Base-by-base conservation (phyloP, 495 filamentous ascomycete species). In the Cudoniella acicularis region DNA sequence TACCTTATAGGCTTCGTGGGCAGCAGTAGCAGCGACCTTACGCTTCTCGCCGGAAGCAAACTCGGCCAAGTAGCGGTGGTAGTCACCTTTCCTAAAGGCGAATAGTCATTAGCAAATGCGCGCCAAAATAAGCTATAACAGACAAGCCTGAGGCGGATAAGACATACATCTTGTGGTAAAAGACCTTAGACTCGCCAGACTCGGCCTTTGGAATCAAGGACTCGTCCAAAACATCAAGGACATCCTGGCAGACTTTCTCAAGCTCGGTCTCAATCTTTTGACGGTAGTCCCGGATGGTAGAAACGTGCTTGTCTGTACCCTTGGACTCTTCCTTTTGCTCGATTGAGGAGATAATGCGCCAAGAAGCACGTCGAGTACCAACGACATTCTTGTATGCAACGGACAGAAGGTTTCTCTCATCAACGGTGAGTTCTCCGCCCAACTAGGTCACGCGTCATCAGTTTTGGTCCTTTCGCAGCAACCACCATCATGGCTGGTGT, bases 311-410 rank as follows among this genome's bases (percentile, higher is more conserved):
- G 62, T 96, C 92, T 60, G 90, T 92, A 70, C 95, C 94, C 86
- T 99, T 99, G 70, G 91, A 93, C 77, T 98, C 94, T 83, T 98
- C 94, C 85, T 98, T 98, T 77, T 98, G 94, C 81, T 98, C 94
- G 76, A 98, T 98, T 67, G 93, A 97, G 68, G 95, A 96, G 78
- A 98, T 96, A 76, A 98, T 98, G 78, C 94, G 88, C 94, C 94
- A 98, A 63, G 92, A 96, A 69, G 94, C 95, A 84, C 95, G 94
- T 75, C 94, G 90, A 66, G 94, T 96, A 67, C 94, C 94, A 64
- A 98, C 93, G 56, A 98, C 94, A 77, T 98, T 98, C 89, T 98
- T 98, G 87, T 98, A 98, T 66, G 94, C 94, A 69, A 98, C 94
- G 55, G 92, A 96, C 48, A 98, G 86, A 47, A 98, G 90, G 81